Conservation (phyloP, 2,329 filamentous ascomycete species). For the Ilyonectria destructans region DNA sequence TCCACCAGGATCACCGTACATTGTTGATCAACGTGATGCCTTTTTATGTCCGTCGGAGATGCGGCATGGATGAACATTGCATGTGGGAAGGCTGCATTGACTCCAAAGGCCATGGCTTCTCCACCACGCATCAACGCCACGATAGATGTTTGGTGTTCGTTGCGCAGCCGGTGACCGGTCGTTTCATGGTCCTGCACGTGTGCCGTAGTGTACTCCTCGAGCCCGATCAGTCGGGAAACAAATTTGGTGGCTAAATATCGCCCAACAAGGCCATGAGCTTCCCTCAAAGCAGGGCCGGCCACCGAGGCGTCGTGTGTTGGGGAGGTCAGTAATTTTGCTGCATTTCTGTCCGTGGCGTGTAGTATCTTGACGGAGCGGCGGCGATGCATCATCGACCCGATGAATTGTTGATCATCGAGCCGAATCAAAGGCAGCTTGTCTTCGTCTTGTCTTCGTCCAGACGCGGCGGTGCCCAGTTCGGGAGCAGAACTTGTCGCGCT, state of each 20-base stretch:
- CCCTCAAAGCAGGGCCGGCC: slow-evolving; percentile 62
- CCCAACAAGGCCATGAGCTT: slow-evolving; percentile 66
- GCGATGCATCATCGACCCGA: slow-evolving; percentile 39
- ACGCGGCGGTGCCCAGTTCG: slow-evolving; percentile 56
- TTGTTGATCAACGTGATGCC: not conserved
- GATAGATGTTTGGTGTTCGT: not conserved
- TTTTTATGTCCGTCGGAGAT: not conserved
- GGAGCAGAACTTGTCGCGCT: slow-evolving; percentile 65
- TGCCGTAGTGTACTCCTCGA: not conserved
- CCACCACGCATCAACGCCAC: slow-evolving; percentile 1
- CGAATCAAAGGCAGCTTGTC: slow-evolving; percentile 59
- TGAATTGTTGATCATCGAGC: slow-evolving; percentile 49
- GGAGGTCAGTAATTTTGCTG: slow-evolving; percentile 68
- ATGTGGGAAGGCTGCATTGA: not conserved
- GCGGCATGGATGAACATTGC: not conserved
- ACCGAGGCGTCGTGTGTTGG: slow-evolving; percentile 67
- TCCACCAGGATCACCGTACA: slow-evolving; percentile 54
- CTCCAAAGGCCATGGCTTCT: not conserved
- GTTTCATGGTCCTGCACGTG: not conserved
- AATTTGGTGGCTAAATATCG: slow-evolving; percentile 68
- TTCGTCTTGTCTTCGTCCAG: slow-evolving; percentile 57
- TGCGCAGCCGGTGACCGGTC: not conserved
- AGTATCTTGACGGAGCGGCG: slow-evolving; percentile 43
- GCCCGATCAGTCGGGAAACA: slow-evolving; percentile 55
- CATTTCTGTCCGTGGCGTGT: slow-evolving; percentile 62